phyloP scores from a whole-genome alignment of 1,284 basidiomycete genomes.

The Ceratobasidium sp. region DNA sequence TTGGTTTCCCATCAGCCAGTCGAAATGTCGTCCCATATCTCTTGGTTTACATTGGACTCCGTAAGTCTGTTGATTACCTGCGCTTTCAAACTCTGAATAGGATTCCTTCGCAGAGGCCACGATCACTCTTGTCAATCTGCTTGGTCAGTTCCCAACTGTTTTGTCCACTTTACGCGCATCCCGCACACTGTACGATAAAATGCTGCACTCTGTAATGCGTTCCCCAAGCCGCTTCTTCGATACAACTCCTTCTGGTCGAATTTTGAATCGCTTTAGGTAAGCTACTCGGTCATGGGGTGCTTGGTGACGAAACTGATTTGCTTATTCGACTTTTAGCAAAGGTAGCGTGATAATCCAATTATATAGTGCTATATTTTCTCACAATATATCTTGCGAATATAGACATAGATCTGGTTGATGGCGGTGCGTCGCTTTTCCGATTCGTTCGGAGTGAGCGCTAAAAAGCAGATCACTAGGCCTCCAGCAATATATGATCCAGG shows the following conservation, averaged over 20 bases:
- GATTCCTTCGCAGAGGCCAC: constrained; percentile 3
- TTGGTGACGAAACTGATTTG: too few species aligned
- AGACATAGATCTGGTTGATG: background rate
- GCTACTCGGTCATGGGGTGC: background rate
- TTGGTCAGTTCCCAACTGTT: constrained; percentile 25
- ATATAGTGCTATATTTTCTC: too few species aligned
- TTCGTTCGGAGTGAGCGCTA: background rate
- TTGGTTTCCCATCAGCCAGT: constrained; percentile 23
- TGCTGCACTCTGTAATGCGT: constrained; percentile 44
- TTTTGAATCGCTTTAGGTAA: constrained; percentile 25
- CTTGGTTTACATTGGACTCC: constrained; percentile 24
- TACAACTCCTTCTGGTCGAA: constrained; percentile 43
- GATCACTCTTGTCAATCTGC: background rate
- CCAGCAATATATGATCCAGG: constrained; percentile 33
- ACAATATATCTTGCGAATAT: background rate
- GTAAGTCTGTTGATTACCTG: background rate
- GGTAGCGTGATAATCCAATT: too few species aligned
- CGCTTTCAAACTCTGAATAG: background rate
- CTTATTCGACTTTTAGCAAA: too few species aligned
- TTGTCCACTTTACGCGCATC: constrained; percentile 38
- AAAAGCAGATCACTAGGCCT: background rate
- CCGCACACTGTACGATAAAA: constrained; percentile 23
- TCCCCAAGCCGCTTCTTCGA: constrained; percentile 45
- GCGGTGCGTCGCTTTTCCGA: background rate
- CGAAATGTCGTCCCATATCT: constrained; percentile 43